These are phyloP conservation scores for Jatropha multifida DNA, from an alignment of 441 rosid species.

Conservation along the genomic window DNA sequence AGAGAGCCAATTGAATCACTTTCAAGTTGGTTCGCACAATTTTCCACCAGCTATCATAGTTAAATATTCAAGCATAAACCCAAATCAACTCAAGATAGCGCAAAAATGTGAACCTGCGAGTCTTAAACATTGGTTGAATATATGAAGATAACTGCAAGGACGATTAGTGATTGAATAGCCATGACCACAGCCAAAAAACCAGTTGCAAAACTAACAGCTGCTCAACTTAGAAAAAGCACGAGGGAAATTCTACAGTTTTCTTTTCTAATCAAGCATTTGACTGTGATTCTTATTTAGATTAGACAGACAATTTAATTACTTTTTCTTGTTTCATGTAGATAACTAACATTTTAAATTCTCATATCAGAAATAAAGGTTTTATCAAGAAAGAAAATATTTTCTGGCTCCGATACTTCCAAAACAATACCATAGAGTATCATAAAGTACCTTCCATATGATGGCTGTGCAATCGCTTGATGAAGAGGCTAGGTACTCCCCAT, in stretches of 20 bases:
- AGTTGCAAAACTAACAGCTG: not conserved
- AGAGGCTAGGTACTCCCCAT: constrained; percentile 79
- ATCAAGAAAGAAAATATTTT: not conserved
- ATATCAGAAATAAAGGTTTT: not conserved
- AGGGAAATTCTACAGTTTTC: not conserved
- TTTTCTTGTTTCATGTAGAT: too few relatives aligned
- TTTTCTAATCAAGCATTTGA: too few relatives aligned
- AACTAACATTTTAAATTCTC: not conserved
- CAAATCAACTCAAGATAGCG: constrained; percentile 10
- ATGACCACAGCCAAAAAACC: not conserved
- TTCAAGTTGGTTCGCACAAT: not conserved
- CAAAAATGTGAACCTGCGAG: not conserved
- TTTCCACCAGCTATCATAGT: not conserved
- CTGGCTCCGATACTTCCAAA: not conserved
- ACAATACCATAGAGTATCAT: constrained; percentile 3
- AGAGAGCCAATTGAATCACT: constrained; percentile 13
- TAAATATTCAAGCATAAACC: constrained; percentile 5
- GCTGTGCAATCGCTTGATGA: constrained; percentile 91
- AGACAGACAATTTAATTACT: too few relatives aligned
- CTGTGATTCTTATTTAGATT: too few relatives aligned
- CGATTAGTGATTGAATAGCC: not conserved
- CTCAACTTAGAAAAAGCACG: not conserved
- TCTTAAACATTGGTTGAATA: not conserved
- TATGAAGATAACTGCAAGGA: not conserved
- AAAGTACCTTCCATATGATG: constrained; percentile 83